phyloP scores from a whole-genome alignment of 1,139 yeast genomes.

The Candida sp. region DNA sequence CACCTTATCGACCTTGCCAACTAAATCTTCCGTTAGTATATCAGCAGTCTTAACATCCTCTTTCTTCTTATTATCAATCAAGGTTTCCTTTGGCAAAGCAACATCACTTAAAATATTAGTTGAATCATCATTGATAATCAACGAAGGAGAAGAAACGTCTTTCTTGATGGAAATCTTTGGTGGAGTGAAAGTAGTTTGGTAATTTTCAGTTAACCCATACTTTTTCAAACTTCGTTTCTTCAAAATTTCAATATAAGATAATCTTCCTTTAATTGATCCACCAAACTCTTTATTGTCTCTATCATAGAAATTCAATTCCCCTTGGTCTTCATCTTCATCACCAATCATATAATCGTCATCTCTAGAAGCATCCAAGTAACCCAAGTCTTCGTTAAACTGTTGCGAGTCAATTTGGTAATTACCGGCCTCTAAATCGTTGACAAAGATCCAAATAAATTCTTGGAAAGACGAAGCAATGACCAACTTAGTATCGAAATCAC shows the following conservation, averaged over 20 bases:
- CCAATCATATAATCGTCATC: slow-evolving; percentile 47
- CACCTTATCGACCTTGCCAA: slow-evolving; percentile 3
- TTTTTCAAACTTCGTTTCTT: slow-evolving; percentile 47
- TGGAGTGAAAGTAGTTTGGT: slow-evolving; percentile 40
- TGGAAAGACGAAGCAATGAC: slow-evolving; percentile 56
- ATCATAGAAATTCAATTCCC: slow-evolving; percentile 38
- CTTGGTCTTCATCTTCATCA: slow-evolving; percentile 47
- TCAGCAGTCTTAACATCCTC: slow-evolving; percentile 7
- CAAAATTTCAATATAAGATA: slow-evolving; percentile 50
- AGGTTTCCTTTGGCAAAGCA: slow-evolving; percentile 41
- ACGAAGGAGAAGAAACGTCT: slow-evolving; percentile 13
- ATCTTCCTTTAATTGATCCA: slow-evolving; percentile 30
- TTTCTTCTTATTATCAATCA: slow-evolving; percentile 27
- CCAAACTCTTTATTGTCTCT: slow-evolving; percentile 32
- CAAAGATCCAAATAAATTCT: slow-evolving; percentile 48
- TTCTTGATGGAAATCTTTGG: slow-evolving; percentile 20
- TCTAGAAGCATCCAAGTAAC: slow-evolving; percentile 29
- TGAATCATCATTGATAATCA: slow-evolving; percentile 10
- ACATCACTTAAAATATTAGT: slow-evolving; percentile 17
- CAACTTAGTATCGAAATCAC: slow-evolving; percentile 61
- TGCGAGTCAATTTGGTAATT: slow-evolving; percentile 49
- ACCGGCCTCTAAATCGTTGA: slow-evolving; percentile 52
- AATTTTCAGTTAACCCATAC: slow-evolving; percentile 36
- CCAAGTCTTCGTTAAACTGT: slow-evolving; percentile 27
- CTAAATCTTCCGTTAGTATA: slow-evolving; percentile 7